Evolutionary conservation across 2,329 filamentous ascomycete genomes (phyloP), one percentile per base, ranked within the genome.

Genomic region (Alternaria conjuncta): DNA sequence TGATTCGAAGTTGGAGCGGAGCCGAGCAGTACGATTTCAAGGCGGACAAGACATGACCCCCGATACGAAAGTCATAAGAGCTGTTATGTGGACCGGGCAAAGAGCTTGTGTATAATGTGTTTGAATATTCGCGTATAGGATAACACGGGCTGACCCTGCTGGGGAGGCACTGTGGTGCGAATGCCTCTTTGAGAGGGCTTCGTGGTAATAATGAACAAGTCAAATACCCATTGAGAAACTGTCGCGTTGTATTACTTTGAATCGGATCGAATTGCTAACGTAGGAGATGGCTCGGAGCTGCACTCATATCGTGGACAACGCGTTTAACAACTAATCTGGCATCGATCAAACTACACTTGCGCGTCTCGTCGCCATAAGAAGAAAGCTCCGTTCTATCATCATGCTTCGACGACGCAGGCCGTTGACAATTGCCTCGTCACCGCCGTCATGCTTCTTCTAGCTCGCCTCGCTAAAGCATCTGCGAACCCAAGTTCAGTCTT

Each of bases 161-260:
- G 66, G 45, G 72, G 44, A 69, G 55, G 66, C 66, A 64, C 61
- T 66, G 66, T 72, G 63, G 73, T 72, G 68, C 70, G 71, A 66
- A 71, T 61, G 63, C 68, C 68, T 74, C 65, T 64, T 63, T 67
- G 61, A 9, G 59, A 70, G 70, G 72, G 67, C 66, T 74, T 71
- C 70, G 69, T 72, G 61, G 68, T 74, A 75, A 75, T 76, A 73
- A 70, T 74, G 65, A 68, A 70, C 68, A 72, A 68, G 69, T 70
- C 70, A 70, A 67, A 68, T 71, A 53, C 20, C 28, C 20, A 53
- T 12, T 25, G 28, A 36, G 13, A 5, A 23, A 0, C 10, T 21
- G 18, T 36, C 18, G 20, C 28, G 2, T 51, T 15, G 4, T 15
- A 23, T 6, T 6, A 30, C 11, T 3, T 11, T 13, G 12, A 13